Conservation (phyloP, 202 grass and related monocot species). For the Setaria italica region DNA sequence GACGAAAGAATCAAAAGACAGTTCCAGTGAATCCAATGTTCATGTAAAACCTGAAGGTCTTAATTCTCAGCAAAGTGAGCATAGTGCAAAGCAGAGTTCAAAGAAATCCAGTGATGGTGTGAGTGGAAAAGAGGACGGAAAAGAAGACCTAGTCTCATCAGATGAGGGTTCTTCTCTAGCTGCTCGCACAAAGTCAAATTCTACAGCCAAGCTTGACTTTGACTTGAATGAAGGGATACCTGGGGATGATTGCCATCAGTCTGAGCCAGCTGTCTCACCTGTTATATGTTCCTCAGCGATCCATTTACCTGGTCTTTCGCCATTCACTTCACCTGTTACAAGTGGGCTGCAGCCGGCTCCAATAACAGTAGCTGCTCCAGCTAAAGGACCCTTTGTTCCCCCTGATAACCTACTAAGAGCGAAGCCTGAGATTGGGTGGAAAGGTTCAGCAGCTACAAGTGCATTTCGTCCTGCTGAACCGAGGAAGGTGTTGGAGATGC, state of each 20-base stretch:
- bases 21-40: constrained; percentile 50
- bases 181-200: constrained; percentile 47
- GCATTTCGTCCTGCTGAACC: constrained; percentile 95
- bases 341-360: constrained; percentile 55
- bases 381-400: constrained; percentile 89
- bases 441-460: constrained; percentile 95
- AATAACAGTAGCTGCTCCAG: constrained; percentile 80
- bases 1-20: constrained; percentile 48
- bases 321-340: constrained; percentile 55
- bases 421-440: constrained; percentile 88
- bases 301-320: constrained; percentile 50
- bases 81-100: constrained; percentile 46
- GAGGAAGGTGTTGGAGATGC: constrained; percentile 68
- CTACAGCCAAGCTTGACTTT: constrained; percentile 72
- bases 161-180: constrained; percentile 53
- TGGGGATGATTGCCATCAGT: constrained; percentile 66
- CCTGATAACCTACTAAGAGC: constrained; percentile 75
- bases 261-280: constrained; percentile 58
- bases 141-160: constrained; percentile 53
- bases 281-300: constrained; percentile 46
- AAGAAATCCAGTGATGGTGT: constrained; percentile 36
- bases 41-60: constrained; percentile 23
- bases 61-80: constrained; percentile 44
- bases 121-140: constrained; percentile 43
- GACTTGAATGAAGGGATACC: constrained; percentile 88